Percentiles rank a stretch among this genome's conserved stretches.
Evolutionary conservation across 192 early-diverging fungal genomes (phyloP).

Genomic region (Linnemannia schmuckeri): DNA sequence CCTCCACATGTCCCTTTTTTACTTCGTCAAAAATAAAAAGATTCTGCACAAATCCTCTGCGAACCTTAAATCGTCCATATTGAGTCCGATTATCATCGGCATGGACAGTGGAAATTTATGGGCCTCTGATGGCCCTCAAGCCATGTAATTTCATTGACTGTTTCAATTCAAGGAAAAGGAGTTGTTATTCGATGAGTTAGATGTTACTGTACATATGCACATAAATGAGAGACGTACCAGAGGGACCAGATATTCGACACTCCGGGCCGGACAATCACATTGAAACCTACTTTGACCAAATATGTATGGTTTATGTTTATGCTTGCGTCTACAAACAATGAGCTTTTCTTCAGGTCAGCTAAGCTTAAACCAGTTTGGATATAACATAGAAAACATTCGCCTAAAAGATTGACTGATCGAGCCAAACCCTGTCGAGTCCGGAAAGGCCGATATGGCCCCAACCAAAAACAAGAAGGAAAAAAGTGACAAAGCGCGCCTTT

Average conservation of each 20-base stretch:
- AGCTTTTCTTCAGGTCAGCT: conserved; percentile 8
- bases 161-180: not conserved
- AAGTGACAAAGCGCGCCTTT: conserved; percentile 16
- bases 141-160: not conserved
- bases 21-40: conserved; percentile 4
- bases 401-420: conserved; percentile 4
- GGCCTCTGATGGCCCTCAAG: not conserved
- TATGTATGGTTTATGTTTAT: not conserved
- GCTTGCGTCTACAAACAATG: conserved; percentile 18
- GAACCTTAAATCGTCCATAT: not conserved
- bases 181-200: not conserved
- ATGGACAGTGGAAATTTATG: not conserved
- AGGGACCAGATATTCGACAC: conserved; percentile 4
- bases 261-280: not conserved
- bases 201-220: conserved; percentile 2
- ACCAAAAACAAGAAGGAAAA: conserved; percentile 16
- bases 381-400: conserved; percentile 15
- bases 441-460: conserved; percentile 9
- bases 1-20: conserved; percentile 12
- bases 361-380: conserved; percentile 13
- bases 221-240: not conserved
- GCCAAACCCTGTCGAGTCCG: conserved; percentile 10
- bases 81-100: not conserved
- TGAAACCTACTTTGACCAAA: not conserved
- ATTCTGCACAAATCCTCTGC: not conserved